Evolutionary conservation across 352 stramenopile genomes (phyloP).

Genomic region (Pythium oligandrum): DNA sequence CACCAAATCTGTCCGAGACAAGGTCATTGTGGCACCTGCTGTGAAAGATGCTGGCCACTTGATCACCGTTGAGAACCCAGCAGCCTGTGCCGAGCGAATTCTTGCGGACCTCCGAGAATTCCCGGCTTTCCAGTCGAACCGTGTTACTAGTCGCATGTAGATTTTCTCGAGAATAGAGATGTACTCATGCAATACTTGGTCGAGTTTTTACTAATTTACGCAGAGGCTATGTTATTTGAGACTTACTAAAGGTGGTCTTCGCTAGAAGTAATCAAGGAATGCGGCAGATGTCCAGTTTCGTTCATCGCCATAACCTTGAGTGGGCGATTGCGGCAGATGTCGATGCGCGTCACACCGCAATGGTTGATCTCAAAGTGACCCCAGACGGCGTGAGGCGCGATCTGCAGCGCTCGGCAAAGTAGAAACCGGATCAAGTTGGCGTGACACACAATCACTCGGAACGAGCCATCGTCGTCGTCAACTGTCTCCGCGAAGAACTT

Average conservation of each 20-base stretch:
- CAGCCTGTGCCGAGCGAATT: constrained; percentile 6
- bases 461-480: constrained; percentile 45
- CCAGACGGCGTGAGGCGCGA: constrained; percentile 55
- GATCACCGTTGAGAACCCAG: constrained; percentile 11
- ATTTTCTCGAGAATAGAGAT: too few relatives aligned
- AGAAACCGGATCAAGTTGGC: constrained; percentile 84
- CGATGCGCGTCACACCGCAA: constrained; percentile 74
- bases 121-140: constrained; percentile 2
- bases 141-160: too few relatives aligned
- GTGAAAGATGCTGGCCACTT: neutral
- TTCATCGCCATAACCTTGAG: constrained; percentile 77
- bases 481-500: constrained; percentile 33
- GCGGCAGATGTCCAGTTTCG: constrained; percentile 72
- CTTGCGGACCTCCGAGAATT: constrained; percentile 8
- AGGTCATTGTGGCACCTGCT: too few relatives aligned
- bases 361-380: constrained; percentile 86
- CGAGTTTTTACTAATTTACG: too few relatives aligned
- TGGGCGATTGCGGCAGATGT: constrained; percentile 57
- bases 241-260: constrained; percentile 62
- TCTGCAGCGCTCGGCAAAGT: constrained; percentile 63
- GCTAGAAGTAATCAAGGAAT: constrained; percentile 77
- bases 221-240: too few relatives aligned
- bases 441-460: constrained; percentile 76
- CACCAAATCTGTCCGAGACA: too few relatives aligned
- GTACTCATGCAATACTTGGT: too few relatives aligned